Conservation (phyloP, 2,329 filamentous ascomycete genomes). For the Sclerotinia nivalis region DNA sequence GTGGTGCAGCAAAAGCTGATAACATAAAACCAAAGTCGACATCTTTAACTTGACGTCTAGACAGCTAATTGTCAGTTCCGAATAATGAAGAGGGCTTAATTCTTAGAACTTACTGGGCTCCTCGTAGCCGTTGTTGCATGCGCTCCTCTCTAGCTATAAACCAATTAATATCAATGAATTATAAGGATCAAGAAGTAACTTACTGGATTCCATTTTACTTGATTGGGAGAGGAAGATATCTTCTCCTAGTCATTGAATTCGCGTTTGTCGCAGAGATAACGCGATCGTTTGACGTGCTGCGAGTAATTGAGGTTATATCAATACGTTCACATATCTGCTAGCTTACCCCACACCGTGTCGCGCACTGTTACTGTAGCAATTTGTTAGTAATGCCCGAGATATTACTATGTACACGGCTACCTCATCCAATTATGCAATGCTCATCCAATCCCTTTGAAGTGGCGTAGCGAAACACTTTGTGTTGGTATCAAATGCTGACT, state of each 20-base stretch:
- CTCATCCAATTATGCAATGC: background rate
- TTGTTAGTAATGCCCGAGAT: background rate
- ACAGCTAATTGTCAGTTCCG: constrained; percentile 44
- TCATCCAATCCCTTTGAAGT: background rate
- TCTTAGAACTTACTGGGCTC: constrained; percentile 55
- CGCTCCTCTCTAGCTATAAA: constrained; percentile 57
- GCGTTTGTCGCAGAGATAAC: constrained; percentile 7
- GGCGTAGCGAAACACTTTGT: background rate
- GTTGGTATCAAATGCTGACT: background rate
- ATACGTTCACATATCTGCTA: background rate
- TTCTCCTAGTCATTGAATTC: constrained; percentile 16
- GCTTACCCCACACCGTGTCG: background rate
- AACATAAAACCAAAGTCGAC: constrained; percentile 59
- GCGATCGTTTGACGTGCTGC: background rate
- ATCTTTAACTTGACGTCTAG: constrained; percentile 56
- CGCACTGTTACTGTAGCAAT: background rate
- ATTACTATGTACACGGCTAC: background rate
- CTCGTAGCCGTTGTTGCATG: constrained; percentile 64
- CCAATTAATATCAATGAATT: constrained; percentile 18
- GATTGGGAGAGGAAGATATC: background rate
- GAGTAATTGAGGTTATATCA: constrained; percentile 3
- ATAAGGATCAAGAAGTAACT: background rate
- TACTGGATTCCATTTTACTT: constrained; percentile 23
- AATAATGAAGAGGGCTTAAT: constrained; percentile 13
- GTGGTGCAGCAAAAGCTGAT: constrained; percentile 40